Base-by-base conservation (phyloP, 371 early-diverging fungal species). In the Pancytospora epiphaga region DNA sequence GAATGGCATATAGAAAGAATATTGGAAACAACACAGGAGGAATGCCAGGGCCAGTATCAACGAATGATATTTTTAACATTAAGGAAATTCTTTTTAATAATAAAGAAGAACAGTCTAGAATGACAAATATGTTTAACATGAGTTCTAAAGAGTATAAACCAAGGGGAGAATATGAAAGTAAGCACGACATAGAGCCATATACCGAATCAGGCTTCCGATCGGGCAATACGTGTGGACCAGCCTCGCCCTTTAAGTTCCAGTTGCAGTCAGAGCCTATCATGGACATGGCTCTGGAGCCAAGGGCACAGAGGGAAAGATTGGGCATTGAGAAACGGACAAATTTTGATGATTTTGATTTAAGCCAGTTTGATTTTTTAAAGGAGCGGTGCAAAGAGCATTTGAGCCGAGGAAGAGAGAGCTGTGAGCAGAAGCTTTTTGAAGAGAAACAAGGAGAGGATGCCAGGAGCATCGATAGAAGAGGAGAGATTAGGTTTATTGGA, bases 281-380 rank as follows among this genome's bases (percentile, higher is more conserved):
- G n/a, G n/a, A n/a, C n/a, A 43, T 43, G 47, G 22, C 15, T 22
- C 22, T 43, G 15, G 47, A 43, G 15, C 15, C 15, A 22, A 43
- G 47, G 15, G 15, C 47, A 22, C 47, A 15, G 15, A 22, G 15
- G 47, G 15, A 15, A 15, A 43, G 22, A 22, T 15, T 15, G 15
- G 47, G 15, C 47, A 15, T 43, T 22, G 47, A 43, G 47, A 15
- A 22, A 15, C 15, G 22, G 47, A 15, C 22, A 22, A 43, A 43
- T 43, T 43, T 43, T 43, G 47, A 43, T 22, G 47, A 66, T 25
- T 62, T 62, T 52, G 63, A 62, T 30, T 6, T 66, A 3, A 33
- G 43, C 22, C 58, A 66, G 27, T 34, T 66, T 36, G 66, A 22
- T 9, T 66, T 66, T 30, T 18, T 66, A 6, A 66, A 66, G n/a